A percentile compares a stretch with the other conserved stretches of the same genome.
phyloP scores from a whole-genome alignment of 2,329 filamentous ascomycete genomes.

The Colletotrichum tofieldiae region DNA sequence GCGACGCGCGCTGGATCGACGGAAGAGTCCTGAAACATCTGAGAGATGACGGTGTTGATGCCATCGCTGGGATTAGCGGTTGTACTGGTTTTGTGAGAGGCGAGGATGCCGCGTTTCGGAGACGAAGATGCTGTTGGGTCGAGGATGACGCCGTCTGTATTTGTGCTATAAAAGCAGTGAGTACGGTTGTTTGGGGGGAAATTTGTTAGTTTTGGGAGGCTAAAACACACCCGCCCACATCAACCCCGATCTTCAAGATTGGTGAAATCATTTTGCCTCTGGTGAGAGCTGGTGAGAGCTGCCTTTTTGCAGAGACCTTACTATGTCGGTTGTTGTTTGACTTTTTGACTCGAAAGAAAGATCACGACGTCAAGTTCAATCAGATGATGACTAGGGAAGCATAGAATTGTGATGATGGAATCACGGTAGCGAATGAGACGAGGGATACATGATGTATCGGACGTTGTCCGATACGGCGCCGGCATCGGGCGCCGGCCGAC shows the following conservation, averaged over 20 bases:
- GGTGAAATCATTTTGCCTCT: conserved; percentile 8
- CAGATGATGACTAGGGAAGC: background rate
- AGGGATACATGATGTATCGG: background rate
- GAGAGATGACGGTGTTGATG: conserved; percentile 59
- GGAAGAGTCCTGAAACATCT: conserved; percentile 56
- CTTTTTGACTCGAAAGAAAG: background rate
- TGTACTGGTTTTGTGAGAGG: conserved; percentile 63
- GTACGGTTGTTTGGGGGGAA: background rate
- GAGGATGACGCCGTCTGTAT: conserved; percentile 67
- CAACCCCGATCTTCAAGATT: conserved; percentile 20
- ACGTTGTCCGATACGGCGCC: conserved; percentile 19
- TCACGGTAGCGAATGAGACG: background rate
- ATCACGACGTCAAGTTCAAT: background rate
- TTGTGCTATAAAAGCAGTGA: conserved; percentile 55
- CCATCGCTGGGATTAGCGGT: conserved; percentile 62
- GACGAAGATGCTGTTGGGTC: conserved; percentile 56
- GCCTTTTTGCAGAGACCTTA: background rate
- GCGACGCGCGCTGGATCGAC: conserved; percentile 57
- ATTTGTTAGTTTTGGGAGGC: background rate
- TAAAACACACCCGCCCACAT: background rate
- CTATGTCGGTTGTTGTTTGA: background rate
- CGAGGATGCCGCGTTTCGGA: conserved; percentile 60
- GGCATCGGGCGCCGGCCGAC: conserved; percentile 29
- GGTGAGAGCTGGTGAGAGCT: background rate
- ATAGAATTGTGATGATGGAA: background rate